Conservation (phyloP, 768 basidiomycete genomes). For the Termitomyces eurrhizus region DNA sequence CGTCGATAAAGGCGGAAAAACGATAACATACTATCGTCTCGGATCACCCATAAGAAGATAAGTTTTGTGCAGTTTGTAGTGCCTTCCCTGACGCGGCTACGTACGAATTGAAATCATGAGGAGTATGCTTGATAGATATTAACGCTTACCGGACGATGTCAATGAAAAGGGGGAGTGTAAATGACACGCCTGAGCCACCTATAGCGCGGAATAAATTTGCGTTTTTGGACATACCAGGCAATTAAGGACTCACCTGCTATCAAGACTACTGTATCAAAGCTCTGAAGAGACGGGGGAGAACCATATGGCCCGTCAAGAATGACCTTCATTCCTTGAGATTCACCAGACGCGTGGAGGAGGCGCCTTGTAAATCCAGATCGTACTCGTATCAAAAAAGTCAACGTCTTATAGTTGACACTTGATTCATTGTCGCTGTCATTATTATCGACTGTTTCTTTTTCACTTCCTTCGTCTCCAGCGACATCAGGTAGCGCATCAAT, state of each 20-base stretch:
- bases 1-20: neutral
- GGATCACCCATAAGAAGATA: constrained; percentile 40
- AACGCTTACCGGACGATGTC: constrained; percentile 37
- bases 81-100: constrained; percentile 6
- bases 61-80: neutral
- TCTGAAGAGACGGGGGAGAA: too few relatives aligned
- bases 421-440: neutral
- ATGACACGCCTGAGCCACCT: constrained; percentile 49
- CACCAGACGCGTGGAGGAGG: constrained; percentile 29
- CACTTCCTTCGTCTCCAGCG: neutral
- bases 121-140: neutral
- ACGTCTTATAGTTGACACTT: constrained; percentile 5
- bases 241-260: constrained; percentile 32
- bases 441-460: neutral
- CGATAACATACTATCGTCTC: constrained; percentile 27
- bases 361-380: constrained; percentile 57
- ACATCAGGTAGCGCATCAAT: constrained; percentile 21
- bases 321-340: neutral
- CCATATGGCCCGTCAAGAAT: too few relatives aligned
- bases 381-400: constrained; percentile 58
- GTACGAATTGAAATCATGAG: neutral
- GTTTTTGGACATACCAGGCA: neutral
- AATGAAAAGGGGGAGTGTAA: constrained; percentile 40
- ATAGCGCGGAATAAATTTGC: neutral
- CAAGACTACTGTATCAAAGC: constrained; percentile 43